Base-by-base conservation (phyloP, 768 basidiomycete genomes). In the Calocybe indica region DNA sequence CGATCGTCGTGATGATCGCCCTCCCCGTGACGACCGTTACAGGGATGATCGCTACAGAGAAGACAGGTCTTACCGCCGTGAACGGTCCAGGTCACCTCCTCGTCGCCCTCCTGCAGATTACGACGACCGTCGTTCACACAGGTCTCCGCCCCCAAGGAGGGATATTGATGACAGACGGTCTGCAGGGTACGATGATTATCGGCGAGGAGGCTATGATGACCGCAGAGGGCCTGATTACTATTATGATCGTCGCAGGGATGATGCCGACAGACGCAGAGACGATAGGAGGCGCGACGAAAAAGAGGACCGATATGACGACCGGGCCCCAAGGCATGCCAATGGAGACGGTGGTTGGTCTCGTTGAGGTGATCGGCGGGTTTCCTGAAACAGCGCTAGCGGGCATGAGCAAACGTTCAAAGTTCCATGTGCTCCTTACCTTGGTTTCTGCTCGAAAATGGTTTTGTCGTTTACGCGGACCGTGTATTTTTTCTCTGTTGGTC, bases 111-210 rank as follows among this genome's bases (percentile, higher is more conserved):
- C 56, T 14, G 73, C 79, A 50, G 82, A 82, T 52, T 67, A 77
- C 50, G 88, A 87, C 58, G 86, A 85, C 68, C 83, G 86, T 75
- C 85, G 83, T 55, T 59, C 82, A 74, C 22, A 22, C 22, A 84
- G 87, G 78, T 88, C 85, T 72, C 83, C 88, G 63, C 83, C 86
- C 56, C 76, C 81, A 50, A 78, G 74, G 77, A 85, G 88, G 77
- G 85, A 89, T 60, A 72, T 72, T 69, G 86, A 89, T 74, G 86
- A 89, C 70, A 82, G 76, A 79, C 84, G 85, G 78, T 79, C 85
- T 82, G 84, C 85, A 83, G 87, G 86, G 82, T 88, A 89, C 82
- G 88, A 90, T 80, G 85, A 88, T 79, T 75, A 81, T 68, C 83
- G 88, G 67, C 83, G 88, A 69, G 86, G 85, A 61, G 82, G 80